A percentile compares a stretch with the other conserved stretches of the same genome.
Conservation (phyloP, 2,329 filamentous ascomycete genomes). For the Xylariales sp. region DNA sequence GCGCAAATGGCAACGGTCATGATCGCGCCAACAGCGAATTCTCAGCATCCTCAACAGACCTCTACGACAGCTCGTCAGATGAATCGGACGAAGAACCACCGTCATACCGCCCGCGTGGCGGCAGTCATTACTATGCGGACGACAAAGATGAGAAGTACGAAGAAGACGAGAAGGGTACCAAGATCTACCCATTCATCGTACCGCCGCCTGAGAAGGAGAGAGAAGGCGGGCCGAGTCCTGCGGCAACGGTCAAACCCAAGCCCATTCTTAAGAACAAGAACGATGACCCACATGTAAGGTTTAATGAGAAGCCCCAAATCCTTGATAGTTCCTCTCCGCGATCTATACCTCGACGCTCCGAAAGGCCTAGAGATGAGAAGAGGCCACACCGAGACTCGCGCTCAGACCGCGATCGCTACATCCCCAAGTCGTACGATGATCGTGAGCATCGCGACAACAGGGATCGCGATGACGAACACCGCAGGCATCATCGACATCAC, state of each 20-base stretch:
- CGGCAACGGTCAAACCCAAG: conserved; percentile 41
- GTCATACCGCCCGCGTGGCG: not conserved
- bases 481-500: conserved; percentile 40
- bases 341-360: conserved; percentile 27
- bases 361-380: conserved; percentile 18
- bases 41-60: conserved; percentile 18
- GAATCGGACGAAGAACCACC: conserved; percentile 10
- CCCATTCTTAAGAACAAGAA: conserved; percentile 60
- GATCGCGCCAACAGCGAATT: conserved; percentile 17
- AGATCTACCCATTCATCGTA: conserved; percentile 37
- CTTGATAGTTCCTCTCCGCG: conserved; percentile 34
- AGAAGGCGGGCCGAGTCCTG: conserved; percentile 23
- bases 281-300: conserved; percentile 49
- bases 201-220: conserved; percentile 24
- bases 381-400: conserved; percentile 16
- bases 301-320: conserved; percentile 38
- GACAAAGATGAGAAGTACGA: conserved; percentile 14
- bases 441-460: conserved; percentile 27
- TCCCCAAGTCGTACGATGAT: conserved; percentile 10
- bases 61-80: conserved; percentile 24
- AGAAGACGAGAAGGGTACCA: conserved; percentile 25
- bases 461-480: conserved; percentile 34
- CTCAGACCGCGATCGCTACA: conserved; percentile 22
- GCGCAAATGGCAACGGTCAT: conserved; percentile 14
- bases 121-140: conserved; percentile 10